These are phyloP conservation scores for Rhododendron ferrugineum DNA, from an alignment of 148 eudicot species.

Conservation along the genomic window DNA sequence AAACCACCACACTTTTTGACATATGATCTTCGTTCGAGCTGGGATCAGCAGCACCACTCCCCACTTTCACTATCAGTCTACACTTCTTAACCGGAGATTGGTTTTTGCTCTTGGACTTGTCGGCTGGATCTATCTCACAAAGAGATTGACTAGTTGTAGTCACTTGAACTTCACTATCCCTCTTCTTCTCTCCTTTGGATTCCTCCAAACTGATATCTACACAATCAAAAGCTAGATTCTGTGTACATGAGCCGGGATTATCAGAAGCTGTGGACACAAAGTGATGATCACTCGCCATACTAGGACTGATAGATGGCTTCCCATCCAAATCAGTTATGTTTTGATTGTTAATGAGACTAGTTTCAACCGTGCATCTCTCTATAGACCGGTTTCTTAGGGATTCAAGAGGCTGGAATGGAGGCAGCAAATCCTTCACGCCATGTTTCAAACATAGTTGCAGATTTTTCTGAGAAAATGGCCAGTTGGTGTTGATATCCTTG, in stretches of 20 bases:
- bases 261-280: conserved; percentile 6
- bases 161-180: conserved; percentile 27
- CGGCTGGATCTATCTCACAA: conserved; percentile 36
- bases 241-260: conserved; percentile 19
- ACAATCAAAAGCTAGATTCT: conserved; percentile 1
- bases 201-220: conserved; percentile 17
- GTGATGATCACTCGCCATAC: conserved; percentile 9
- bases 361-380: conserved; percentile 28
- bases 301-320: conserved; percentile 13
- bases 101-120: conserved; percentile 23
- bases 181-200: conserved; percentile 20
- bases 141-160: conserved; percentile 29
- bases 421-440: conserved; percentile 68
- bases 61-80: conserved; percentile 41
- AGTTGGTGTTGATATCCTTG: conserved; percentile 58
- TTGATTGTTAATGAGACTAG: conserved; percentile 26
- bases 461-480: conserved; percentile 79
- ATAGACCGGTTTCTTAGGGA: conserved; percentile 28
- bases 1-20: conserved; percentile 25
- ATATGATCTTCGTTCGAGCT: conserved; percentile 37
- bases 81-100: conserved; percentile 46
- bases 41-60: conserved; percentile 29
- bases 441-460: conserved; percentile 66
- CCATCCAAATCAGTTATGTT: conserved; percentile 21
- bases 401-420: conserved; percentile 64